These are phyloP conservation scores for Solanum stenotomum DNA, from an alignment of 257 asterid species.

Conservation along the genomic window DNA sequence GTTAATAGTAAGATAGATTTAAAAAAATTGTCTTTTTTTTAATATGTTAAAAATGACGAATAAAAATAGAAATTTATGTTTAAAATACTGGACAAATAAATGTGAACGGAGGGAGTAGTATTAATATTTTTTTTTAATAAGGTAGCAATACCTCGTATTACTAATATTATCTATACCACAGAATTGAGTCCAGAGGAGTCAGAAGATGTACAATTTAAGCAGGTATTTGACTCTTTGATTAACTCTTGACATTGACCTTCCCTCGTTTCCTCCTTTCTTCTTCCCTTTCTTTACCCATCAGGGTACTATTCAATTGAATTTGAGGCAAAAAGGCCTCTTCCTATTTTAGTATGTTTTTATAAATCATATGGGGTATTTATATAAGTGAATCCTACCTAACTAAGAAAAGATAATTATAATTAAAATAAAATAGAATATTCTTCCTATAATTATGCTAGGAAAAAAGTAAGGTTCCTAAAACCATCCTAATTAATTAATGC, in stretches of 20 bases:
- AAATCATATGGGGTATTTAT: neutral
- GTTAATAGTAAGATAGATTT: neutral
- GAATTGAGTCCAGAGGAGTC: slow-evolving; percentile 67
- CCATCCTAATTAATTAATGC: neutral
- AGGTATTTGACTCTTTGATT: slow-evolving; percentile 22
- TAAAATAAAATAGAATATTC: neutral
- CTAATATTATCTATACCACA: slow-evolving; percentile 16
- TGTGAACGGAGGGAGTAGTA: neutral
- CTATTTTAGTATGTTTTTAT: neutral
- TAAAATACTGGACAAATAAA: neutral
- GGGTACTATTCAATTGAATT: neutral
- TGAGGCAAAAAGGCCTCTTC: neutral
- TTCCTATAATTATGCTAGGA: neutral
- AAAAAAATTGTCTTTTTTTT: neutral
- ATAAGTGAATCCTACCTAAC: neutral
- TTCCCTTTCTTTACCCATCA: neutral
- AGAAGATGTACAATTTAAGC: slow-evolving; percentile 70
- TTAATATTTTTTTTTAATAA: neutral
- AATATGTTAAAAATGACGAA: neutral
- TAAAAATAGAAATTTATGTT: neutral
- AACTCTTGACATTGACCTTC: neutral
- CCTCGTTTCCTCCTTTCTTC: neutral
- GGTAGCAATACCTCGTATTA: neutral
- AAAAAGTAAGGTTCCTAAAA: neutral
- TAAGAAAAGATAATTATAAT: neutral